A percentile compares a stretch with the other conserved stretches of the same genome.
Evolutionary conservation across 148 eudicot species (phyloP).

Genomic region (Silene conica): DNA sequence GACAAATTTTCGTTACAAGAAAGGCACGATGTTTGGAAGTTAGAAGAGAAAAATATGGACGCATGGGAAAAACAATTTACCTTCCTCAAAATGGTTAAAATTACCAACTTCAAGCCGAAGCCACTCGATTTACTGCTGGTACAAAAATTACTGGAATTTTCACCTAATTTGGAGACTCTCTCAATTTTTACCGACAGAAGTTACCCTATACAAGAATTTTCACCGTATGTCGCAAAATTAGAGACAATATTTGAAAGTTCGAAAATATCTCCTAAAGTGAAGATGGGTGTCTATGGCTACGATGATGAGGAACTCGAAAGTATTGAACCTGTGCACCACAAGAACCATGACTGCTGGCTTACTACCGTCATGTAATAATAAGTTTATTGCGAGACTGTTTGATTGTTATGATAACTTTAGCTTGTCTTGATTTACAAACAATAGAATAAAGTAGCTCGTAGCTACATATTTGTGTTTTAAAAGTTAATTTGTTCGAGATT

Average conservation of each 20-base stretch:
- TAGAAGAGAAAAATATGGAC: neutral
- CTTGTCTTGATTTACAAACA: too few species aligned
- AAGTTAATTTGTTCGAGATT: too few species aligned
- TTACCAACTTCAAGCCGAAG: slow-evolving; percentile 9
- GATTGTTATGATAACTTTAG: too few species aligned
- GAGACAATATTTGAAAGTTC: neutral
- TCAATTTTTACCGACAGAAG: slow-evolving; percentile 7
- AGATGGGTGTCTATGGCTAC: neutral
- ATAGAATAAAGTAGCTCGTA: too few species aligned
- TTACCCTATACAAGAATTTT: neutral
- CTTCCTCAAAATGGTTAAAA: slow-evolving; percentile 17
- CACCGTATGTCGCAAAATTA: neutral
- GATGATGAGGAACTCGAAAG: too few species aligned
- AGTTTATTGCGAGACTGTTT: too few species aligned
- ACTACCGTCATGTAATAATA: too few species aligned
- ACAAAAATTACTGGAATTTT: slow-evolving; percentile 5
- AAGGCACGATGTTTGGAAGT: neutral
- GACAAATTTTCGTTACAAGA: slow-evolving; percentile 1
- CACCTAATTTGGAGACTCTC: slow-evolving; percentile 6
- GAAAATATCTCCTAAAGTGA: slow-evolving; percentile 7
- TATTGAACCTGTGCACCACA: too few species aligned
- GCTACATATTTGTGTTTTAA: too few species aligned
- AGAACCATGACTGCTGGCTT: too few species aligned
- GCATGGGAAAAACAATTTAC: neutral
- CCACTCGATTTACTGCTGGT: neutral